phyloP scores from a whole-genome alignment of 2,329 filamentous ascomycete genomes.

The Nemania abortiva region DNA sequence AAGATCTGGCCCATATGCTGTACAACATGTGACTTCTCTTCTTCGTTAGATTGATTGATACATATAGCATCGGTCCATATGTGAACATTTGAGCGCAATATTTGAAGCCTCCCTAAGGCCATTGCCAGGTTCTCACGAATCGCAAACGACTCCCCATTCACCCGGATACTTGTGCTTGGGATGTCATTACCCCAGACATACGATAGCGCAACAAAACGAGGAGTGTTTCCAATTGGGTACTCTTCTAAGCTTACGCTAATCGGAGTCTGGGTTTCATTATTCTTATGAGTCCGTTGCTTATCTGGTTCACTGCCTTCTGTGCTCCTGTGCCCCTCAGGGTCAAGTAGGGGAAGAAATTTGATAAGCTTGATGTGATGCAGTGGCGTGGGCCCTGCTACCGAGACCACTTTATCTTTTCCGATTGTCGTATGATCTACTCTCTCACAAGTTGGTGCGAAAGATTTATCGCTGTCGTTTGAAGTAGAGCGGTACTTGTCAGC shows the following conservation, averaged over 20 bases:
- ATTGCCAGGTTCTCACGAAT: not conserved
- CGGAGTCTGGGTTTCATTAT: not conserved
- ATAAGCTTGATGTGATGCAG: not conserved
- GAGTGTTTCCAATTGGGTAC: not conserved
- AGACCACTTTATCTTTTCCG: not conserved
- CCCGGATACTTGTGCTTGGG: not conserved
- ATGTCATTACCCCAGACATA: conserved; percentile 1
- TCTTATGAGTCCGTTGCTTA: not conserved
- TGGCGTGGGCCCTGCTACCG: not conserved
- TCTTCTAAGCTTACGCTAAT: not conserved
- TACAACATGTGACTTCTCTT: not conserved
- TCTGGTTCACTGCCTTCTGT: too few species aligned
- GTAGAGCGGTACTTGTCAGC: too few species aligned
- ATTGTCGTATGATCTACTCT: too few species aligned
- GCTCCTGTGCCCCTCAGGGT: not conserved
- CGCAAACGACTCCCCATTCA: not conserved
- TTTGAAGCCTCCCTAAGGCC: not conserved
- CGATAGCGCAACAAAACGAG: not conserved
- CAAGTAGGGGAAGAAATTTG: not conserved
- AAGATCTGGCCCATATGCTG: conserved; percentile 1
- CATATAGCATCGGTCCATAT: not conserved
- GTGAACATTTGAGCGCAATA: not conserved
- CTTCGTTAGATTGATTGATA: not conserved
- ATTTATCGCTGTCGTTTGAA: too few species aligned
- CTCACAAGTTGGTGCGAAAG: too few species aligned